These are phyloP conservation scores for Rhodotorula sp. DNA, from an alignment of 1,284 basidiomycete genomes.

Conservation along the genomic window DNA sequence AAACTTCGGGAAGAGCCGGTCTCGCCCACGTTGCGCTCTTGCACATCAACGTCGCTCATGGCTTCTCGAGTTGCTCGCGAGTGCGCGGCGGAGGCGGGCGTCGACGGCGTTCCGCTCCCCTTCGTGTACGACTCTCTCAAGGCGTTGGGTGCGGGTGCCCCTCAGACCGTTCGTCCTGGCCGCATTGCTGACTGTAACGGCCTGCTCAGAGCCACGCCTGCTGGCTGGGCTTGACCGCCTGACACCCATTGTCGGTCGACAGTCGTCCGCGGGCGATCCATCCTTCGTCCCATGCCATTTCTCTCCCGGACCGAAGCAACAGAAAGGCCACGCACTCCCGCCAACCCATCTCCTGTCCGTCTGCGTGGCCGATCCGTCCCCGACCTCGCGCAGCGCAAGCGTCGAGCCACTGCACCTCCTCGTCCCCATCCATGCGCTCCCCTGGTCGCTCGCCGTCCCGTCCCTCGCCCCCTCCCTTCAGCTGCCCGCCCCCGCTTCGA, in stretches of 20 bases:
- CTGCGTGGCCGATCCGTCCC: background rate
- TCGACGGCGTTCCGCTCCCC: background rate
- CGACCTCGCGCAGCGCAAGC: rapidly evolving
- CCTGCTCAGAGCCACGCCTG: constrained; percentile 14
- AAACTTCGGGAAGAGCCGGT: no score
- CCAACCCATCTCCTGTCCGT: constrained; percentile 21
- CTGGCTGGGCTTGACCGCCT: constrained; percentile 16
- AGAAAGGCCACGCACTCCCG: background rate
- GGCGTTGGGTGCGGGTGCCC: constrained; percentile 3
- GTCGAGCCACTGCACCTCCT: background rate
- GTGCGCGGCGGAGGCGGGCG: no score
- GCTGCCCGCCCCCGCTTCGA: rapidly evolving
- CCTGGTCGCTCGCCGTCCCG: background rate
- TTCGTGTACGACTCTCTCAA: constrained; percentile 16
- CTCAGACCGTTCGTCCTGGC: no score
- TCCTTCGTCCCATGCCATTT: constrained; percentile 1
- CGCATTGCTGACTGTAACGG: rapidly evolving
- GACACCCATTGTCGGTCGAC: background rate
- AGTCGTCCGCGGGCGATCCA: background rate
- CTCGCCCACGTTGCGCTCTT: no score
- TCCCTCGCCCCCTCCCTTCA: background rate
- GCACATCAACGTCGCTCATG: no score
- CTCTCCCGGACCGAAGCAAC: background rate
- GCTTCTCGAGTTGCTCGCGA: no score
- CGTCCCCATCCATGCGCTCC: constrained; percentile 18